phyloP scores from a whole-genome alignment of 192 early-diverging fungal genomes.

The Backusella morwellensis region DNA sequence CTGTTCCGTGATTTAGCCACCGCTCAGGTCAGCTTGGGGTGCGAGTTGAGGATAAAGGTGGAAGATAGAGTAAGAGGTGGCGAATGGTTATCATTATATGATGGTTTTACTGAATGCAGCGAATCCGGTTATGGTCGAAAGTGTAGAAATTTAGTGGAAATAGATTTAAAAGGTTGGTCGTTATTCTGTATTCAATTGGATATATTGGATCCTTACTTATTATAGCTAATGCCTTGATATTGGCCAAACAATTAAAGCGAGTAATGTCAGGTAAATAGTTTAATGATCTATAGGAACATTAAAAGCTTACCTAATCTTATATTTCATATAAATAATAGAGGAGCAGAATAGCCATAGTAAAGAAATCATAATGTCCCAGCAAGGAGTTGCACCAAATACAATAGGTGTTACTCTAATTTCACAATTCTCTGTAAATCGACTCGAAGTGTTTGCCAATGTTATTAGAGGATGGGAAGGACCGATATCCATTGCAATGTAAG shows the following conservation, averaged over 20 bases:
- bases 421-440: slow-evolving; percentile 53
- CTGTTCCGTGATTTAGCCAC: slow-evolving; percentile 27
- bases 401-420: slow-evolving; percentile 43
- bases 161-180: slow-evolving; percentile 1
- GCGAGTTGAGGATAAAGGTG: slow-evolving; percentile 10
- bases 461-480: slow-evolving; percentile 45
- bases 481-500: slow-evolving; percentile 44
- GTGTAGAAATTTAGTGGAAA: slow-evolving; percentile 15
- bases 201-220: background rate
- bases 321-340: background rate
- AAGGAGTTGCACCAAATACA: background rate
- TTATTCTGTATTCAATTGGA: background rate
- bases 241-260: background rate
- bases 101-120: background rate
- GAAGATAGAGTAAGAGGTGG: background rate
- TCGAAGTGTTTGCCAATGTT: slow-evolving; percentile 42
- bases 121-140: background rate
- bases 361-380: background rate
- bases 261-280: background rate
- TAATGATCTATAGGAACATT: background rate
- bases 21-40: slow-evolving; percentile 16
- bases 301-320: background rate
- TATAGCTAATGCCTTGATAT: slow-evolving; percentile 5
- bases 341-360: background rate
- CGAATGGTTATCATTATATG: slow-evolving; percentile 4